Evolutionary conservation across 2,329 filamentous ascomycete species (phyloP).

Genomic region (Colletotrichum musae): DNA sequence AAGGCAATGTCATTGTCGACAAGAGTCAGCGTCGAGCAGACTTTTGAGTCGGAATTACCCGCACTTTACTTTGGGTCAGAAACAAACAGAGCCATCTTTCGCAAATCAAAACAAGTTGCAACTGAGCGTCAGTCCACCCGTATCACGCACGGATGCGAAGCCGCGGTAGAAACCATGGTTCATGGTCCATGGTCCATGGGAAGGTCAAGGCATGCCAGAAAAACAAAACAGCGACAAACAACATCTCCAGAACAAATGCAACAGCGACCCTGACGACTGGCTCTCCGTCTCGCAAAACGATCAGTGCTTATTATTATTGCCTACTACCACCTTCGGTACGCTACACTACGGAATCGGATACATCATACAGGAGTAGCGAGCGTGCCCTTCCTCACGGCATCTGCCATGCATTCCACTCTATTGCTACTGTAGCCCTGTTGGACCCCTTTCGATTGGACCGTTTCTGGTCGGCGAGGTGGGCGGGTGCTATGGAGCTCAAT

Average conservation of each 20-base stretch:
- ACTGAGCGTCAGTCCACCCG: background rate
- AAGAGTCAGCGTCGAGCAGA: background rate
- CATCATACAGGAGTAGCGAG: no score
- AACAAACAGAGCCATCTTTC: background rate
- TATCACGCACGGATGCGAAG: background rate
- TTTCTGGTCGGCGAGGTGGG: conserved; percentile 20
- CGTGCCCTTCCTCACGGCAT: conserved; percentile 14
- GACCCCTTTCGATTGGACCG: background rate
- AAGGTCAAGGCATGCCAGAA: background rate
- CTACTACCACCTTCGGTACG: no score
- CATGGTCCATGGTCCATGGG: background rate
- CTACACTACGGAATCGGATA: no score
- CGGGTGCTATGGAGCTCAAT: conserved; percentile 36
- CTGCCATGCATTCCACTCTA: background rate
- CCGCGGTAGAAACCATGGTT: background rate
- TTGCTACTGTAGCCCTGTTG: conserved; percentile 22
- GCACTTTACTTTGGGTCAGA: background rate
- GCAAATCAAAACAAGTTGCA: background rate
- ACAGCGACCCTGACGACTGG: conserved; percentile 7
- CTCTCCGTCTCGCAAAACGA: background rate
- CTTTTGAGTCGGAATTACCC: no score
- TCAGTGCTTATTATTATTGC: background rate
- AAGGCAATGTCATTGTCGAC: conserved; percentile 15
- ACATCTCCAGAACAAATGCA: conserved; percentile 22
- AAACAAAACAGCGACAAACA: conserved; percentile 12